Conservation (phyloP, 495 filamentous ascomycete genomes). For the Penicillium cinerascens region DNA sequence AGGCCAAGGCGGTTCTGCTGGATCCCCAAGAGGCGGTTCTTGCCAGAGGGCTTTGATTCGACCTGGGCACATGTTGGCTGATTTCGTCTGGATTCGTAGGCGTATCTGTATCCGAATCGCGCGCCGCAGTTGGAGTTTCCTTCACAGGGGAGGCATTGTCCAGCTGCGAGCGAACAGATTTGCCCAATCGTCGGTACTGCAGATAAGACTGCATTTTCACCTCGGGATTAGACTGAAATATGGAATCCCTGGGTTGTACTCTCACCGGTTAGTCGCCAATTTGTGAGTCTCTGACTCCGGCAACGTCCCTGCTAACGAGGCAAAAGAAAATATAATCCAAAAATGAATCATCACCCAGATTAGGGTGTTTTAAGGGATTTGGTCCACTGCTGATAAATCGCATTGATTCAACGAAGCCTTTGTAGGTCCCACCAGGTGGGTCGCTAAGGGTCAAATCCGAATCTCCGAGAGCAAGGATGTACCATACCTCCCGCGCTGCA, state of each 20-base stretch:
- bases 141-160: conserved; percentile 14
- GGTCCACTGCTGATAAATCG: conserved; percentile 11
- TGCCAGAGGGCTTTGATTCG: conserved; percentile 1
- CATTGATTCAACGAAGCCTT: neutral
- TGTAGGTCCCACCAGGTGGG: conserved; percentile 2
- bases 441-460: neutral
- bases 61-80: neutral
- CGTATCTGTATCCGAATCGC: neutral
- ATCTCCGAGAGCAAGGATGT: neutral
- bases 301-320: neutral
- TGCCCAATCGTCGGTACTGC: conserved; percentile 40
- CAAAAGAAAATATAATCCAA: no score
- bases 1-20: conserved; percentile 28
- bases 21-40: conserved; percentile 20
- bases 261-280: conserved; percentile 10
- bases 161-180: conserved; percentile 30
- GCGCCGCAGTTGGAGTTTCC: neutral
- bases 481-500: neutral
- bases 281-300: neutral
- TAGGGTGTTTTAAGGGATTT: neutral
- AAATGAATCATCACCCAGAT: neutral
- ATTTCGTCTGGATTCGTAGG: neutral
- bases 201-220: conserved; percentile 33
- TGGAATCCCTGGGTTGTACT: conserved; percentile 5
- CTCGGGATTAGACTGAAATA: conserved; percentile 13